A percentile compares a stretch with the other conserved stretches of the same genome.
phyloP scores from a whole-genome alignment of 2,329 filamentous ascomycete genomes.

The Colletotrichum sublineola region DNA sequence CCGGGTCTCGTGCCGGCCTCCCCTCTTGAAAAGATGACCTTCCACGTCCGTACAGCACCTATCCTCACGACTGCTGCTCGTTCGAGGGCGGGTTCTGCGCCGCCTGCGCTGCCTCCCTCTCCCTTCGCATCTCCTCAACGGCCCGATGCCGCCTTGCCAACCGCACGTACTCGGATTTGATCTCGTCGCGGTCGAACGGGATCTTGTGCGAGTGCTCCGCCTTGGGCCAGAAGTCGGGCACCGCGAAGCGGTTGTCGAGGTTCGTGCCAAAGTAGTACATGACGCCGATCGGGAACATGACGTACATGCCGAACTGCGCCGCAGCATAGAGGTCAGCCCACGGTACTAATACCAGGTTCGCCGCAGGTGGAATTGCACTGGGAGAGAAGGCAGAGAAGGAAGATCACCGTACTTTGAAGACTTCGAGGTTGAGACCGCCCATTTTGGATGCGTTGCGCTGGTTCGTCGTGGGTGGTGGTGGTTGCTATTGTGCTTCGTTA shows the following conservation, averaged over 20 bases:
- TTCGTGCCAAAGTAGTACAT: conserved; percentile 99
- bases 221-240: conserved; percentile 94
- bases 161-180: conserved; percentile 82
- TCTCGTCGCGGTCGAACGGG: conserved; percentile 84
- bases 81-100: conserved; percentile 47
- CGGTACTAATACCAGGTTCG: neutral
- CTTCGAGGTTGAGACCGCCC: conserved; percentile 87
- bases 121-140: conserved; percentile 76
- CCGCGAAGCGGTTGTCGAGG: conserved; percentile 90
- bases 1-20: neutral
- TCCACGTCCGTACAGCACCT: neutral
- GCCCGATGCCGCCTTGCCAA: conserved; percentile 76
- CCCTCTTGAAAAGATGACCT: neutral
- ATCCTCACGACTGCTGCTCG: conserved; percentile 44
- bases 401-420: conserved; percentile 78
- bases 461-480: neutral
- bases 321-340: conserved; percentile 18
- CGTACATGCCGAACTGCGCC: conserved; percentile 92
- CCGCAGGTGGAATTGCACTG: neutral
- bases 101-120: conserved; percentile 52
- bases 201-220: conserved; percentile 81
- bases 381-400: conserved; percentile 1
- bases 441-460: conserved; percentile 54
- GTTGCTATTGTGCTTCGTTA: neutral
- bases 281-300: conserved; percentile 98